A percentile compares a stretch with the other conserved stretches of the same genome.
These are phyloP conservation scores for Fusarium transvaalense DNA, from an alignment of 2,329 filamentous ascomycete genomes.

Conservation along the genomic window DNA sequence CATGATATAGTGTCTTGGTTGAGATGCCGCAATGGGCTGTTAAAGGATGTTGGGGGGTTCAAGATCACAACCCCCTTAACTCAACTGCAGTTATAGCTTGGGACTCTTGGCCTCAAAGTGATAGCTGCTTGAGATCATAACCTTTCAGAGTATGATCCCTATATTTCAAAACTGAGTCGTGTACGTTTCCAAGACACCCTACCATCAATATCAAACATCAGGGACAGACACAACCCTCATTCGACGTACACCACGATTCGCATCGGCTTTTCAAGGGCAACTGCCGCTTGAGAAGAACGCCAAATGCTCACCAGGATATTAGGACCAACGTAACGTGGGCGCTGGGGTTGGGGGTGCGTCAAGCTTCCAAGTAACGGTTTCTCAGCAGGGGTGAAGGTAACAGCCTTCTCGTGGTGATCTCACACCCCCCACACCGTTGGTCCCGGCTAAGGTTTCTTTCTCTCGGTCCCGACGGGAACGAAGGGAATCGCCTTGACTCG, in stretches of 20 bases:
- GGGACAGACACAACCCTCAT: slow-evolving; percentile 12
- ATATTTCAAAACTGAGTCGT: not conserved
- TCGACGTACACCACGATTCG: slow-evolving; percentile 33
- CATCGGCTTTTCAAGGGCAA: slow-evolving; percentile 24
- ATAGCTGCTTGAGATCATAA: not conserved
- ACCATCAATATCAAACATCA: slow-evolving; percentile 9
- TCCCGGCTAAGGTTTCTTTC: slow-evolving; percentile 19
- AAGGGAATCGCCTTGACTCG: slow-evolving; percentile 42
- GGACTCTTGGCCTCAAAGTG: not conserved
- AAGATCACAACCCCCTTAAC: slow-evolving; percentile 25
- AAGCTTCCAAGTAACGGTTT: slow-evolving; percentile 20
- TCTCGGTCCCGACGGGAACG: slow-evolving; percentile 49
- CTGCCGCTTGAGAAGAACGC: slow-evolving; percentile 35
- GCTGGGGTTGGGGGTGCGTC: slow-evolving; percentile 31
- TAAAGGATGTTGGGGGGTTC: slow-evolving; percentile 7
- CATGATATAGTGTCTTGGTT: slow-evolving; percentile 38
- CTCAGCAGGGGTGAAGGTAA: slow-evolving; percentile 28
- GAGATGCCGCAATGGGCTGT: slow-evolving; percentile 32
- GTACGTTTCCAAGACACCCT: not conserved
- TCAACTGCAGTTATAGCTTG: slow-evolving; percentile 17
- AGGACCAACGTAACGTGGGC: slow-evolving; percentile 46
- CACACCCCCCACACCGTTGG: slow-evolving; percentile 46
- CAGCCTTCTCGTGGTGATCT: slow-evolving; percentile 18
- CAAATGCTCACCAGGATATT: slow-evolving; percentile 40
- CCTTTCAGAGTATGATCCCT: not conserved